Evolutionary conservation across 345 rosid genomes (phyloP).

Genomic region (Sisymbrium altissimum): DNA sequence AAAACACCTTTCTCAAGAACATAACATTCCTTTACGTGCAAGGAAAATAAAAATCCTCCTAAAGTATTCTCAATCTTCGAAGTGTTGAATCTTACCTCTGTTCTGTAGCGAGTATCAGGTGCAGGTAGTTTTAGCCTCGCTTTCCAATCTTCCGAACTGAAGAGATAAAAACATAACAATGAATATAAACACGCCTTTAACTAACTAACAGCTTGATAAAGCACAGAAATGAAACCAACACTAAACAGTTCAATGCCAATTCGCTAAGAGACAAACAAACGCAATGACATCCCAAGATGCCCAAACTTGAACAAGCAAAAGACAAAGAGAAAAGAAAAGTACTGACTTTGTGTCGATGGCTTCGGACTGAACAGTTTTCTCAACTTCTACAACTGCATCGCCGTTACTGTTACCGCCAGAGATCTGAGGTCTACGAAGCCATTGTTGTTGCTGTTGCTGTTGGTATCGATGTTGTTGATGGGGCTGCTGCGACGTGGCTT

Average conservation of each 20-base stretch:
- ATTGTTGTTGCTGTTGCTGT: conserved; percentile 49
- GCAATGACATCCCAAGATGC: neutral
- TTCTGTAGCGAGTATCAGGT: conserved; percentile 70
- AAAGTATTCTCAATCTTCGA: neutral
- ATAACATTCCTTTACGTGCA: neutral
- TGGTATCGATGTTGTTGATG: conserved; percentile 39
- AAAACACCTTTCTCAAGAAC: neutral
- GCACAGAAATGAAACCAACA: neutral
- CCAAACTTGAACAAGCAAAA: neutral
- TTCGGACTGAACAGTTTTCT: conserved; percentile 83
- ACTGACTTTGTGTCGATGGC: conserved; percentile 63
- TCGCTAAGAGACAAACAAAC: neutral
- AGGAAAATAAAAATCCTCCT: neutral
- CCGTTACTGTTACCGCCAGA: conserved; percentile 30
- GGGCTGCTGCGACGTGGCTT: conserved; percentile 28
- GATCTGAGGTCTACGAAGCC: conserved; percentile 60
- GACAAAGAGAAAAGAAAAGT: neutral
- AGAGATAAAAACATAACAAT: neutral
- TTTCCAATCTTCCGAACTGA: conserved; percentile 91
- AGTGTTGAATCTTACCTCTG: conserved; percentile 52
- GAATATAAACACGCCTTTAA: neutral
- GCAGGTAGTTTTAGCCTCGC: conserved; percentile 68
- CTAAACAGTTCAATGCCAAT: neutral
- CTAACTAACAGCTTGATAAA: neutral
- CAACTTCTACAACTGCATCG: conserved; percentile 49